Percentiles rank a stretch among this genome's conserved stretches.
Evolutionary conservation across 768 basidiomycete species (phyloP).

Genomic region (Tephrocybe sp.): DNA sequence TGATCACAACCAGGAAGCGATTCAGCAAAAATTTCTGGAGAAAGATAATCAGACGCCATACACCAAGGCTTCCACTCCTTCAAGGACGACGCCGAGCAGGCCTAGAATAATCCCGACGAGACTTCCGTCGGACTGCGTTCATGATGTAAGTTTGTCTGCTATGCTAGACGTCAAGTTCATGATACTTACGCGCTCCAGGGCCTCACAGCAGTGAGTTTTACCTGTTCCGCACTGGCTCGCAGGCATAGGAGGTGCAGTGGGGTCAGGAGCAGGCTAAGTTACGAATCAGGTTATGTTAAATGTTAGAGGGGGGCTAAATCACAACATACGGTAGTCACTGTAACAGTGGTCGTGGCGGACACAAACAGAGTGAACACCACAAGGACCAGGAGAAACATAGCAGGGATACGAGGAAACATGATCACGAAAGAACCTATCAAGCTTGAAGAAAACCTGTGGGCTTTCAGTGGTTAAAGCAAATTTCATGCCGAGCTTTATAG

Average conservation of each 20-base stretch:
- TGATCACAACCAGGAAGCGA: background rate
- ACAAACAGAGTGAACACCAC: conserved; percentile 18
- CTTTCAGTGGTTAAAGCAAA: background rate
- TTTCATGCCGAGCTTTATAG: background rate
- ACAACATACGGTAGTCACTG: conserved; percentile 17
- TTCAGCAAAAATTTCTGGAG: background rate
- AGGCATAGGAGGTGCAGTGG: conserved; percentile 16
- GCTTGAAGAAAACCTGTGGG: background rate
- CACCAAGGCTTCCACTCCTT: conserved; percentile 27
- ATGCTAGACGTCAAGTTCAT: background rate
- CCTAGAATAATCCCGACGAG: conserved; percentile 22
- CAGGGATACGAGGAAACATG: conserved; percentile 18
- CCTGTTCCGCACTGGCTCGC: conserved; percentile 22
- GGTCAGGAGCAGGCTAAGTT: conserved; percentile 6
- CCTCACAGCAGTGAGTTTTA: conserved; percentile 25
- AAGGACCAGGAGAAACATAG: conserved; percentile 14
- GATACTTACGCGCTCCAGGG: conserved; percentile 22
- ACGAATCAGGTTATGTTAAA: background rate
- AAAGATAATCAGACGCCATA: conserved; percentile 9
- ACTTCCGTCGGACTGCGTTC: conserved; percentile 21
- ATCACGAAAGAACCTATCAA: background rate
- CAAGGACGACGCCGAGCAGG: conserved; percentile 22
- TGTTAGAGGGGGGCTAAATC: background rate
- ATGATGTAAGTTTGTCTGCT: background rate
- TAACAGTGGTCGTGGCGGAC: conserved; percentile 20